These are phyloP conservation scores for Saussurea involucrata DNA, from an alignment of 129 eudicot species.

Conservation along the genomic window DNA sequence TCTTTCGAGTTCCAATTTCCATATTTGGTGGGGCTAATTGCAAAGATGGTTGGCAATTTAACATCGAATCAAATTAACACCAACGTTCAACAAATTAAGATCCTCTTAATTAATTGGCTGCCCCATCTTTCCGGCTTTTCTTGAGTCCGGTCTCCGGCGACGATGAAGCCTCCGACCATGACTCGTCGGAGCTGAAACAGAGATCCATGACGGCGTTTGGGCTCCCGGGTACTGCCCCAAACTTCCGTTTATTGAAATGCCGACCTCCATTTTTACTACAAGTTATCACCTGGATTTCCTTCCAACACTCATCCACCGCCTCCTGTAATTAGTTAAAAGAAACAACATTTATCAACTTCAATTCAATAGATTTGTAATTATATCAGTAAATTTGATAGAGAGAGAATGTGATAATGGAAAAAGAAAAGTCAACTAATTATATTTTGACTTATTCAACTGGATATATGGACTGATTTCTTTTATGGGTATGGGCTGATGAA, in stretches of 20 bases:
- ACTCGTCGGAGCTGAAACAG: constrained; percentile 63
- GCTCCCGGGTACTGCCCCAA: constrained; percentile 63
- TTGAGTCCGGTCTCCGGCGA: constrained; percentile 56
- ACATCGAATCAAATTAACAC: constrained; percentile 22
- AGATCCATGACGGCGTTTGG: constrained; percentile 79
- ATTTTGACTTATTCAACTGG: constrained; percentile 14
- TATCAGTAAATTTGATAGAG: neutral
- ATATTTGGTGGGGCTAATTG: constrained; percentile 25
- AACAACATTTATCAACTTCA: neutral
- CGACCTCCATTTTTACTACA: constrained; percentile 33
- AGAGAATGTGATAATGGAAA: neutral
- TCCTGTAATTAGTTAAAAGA: constrained; percentile 37
- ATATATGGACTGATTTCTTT: neutral
- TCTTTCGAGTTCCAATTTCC: neutral
- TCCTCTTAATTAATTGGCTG: neutral
- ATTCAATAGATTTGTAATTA: neutral
- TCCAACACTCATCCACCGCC: constrained; percentile 58
- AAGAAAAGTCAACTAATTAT: constrained; percentile 15
- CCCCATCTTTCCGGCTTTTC: constrained; percentile 36
- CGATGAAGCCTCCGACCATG: constrained; percentile 59
- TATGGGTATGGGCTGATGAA: neutral
- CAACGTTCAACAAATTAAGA: neutral
- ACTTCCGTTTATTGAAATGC: constrained; percentile 53
- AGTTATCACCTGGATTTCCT: constrained; percentile 51
- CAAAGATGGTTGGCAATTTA: constrained; percentile 76